Evolutionary conservation across 352 stramenopile species (phyloP).

Genomic region (Globisporangium uncinulatum): DNA sequence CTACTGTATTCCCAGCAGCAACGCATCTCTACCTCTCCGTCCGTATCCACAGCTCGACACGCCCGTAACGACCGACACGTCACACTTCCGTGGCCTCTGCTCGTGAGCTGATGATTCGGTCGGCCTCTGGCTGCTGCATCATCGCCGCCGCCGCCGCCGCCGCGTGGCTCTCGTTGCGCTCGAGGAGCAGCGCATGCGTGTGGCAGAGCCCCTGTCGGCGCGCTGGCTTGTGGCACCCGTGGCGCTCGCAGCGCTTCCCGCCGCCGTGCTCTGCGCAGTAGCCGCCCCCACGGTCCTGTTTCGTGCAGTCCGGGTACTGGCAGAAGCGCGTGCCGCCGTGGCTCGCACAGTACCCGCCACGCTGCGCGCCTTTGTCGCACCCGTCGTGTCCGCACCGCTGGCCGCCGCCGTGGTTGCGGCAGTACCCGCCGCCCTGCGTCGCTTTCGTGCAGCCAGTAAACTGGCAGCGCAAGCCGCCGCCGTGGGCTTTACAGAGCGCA

Average conservation of each 20-base stretch:
- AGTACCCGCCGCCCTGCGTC: slow-evolving; percentile 11
- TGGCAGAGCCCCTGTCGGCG: slow-evolving; percentile 10
- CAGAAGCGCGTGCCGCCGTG: slow-evolving; percentile 11
- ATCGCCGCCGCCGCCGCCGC: not conserved
- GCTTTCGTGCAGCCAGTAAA: slow-evolving; percentile 6
- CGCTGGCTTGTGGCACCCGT: slow-evolving; percentile 8
- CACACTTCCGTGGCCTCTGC: too few relatives aligned
- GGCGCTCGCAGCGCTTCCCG: slow-evolving; percentile 64
- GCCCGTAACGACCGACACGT: too few relatives aligned
- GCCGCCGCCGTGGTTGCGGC: slow-evolving; percentile 11
- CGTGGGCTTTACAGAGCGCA: slow-evolving; percentile 12
- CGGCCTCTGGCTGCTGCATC: not conserved
- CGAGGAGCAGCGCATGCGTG: not conserved
- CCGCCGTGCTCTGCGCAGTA: slow-evolving; percentile 83
- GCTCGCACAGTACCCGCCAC: slow-evolving; percentile 12
- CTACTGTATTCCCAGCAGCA: not conserved
- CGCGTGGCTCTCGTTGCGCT: slow-evolving; percentile 8
- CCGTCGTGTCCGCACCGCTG: slow-evolving; percentile 8
- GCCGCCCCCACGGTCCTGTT: slow-evolving; percentile 85
- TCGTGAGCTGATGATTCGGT: too few relatives aligned
- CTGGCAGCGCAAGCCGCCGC: slow-evolving; percentile 13
- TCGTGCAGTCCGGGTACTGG: slow-evolving; percentile 53
- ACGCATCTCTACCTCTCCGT: not conserved
- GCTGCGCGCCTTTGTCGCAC: slow-evolving; percentile 12
- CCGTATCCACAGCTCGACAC: too few relatives aligned